Base-by-base conservation (phyloP, 371 early-diverging fungal species). In the Rhizomucor miehei region DNA sequence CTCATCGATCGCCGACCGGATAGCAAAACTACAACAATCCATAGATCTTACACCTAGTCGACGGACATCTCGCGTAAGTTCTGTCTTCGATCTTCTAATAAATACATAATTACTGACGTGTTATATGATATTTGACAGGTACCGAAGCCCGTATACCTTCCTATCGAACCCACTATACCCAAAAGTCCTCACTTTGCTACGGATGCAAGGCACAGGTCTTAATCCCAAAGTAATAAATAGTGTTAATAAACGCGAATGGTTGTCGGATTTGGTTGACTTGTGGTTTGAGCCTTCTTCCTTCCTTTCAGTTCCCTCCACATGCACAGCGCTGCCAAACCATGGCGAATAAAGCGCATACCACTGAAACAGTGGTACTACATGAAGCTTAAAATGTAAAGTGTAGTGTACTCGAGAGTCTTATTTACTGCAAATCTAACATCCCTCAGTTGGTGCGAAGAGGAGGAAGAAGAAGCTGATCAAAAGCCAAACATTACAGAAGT, bases 301-400 rank as follows among this genome's bases (percentile, higher is more conserved):
- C 41, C 19, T 41, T 41, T 41, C 11, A 41, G 6, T 12, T 41
- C 19, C 11, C 19, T 19, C 41, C 41, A 4, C 14, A 16, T 41
- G 41, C 14, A 41, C 3, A 41, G 19, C 19, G 41, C 19, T 12
- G 41, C 14, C 14, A 41, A 41, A 19, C 39, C 43, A 48, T 40
- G 47, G 55, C 55, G 48, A 16, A 20, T 48, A 8, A 29, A 44
- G 10, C 55, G 55, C 29, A 14, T 37, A 10, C 55, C 55, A 17
- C 38, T 55, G 20, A 55, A 47, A 21, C 60, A 71, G 41, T 75
- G 71, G 71, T 68, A 77, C 36, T 77, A 77, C 41, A 51, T 71
- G 24, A 66, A 62, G 48, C 41, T 77, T 12, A 60, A 55, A 71
- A 54, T 77, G 77, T 65, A 77, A 50, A 62, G 29, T 20, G n/a